These are phyloP conservation scores for Triticum dicoccoides DNA, from an alignment of 176 grass and related monocot species.

Conservation along the genomic window DNA sequence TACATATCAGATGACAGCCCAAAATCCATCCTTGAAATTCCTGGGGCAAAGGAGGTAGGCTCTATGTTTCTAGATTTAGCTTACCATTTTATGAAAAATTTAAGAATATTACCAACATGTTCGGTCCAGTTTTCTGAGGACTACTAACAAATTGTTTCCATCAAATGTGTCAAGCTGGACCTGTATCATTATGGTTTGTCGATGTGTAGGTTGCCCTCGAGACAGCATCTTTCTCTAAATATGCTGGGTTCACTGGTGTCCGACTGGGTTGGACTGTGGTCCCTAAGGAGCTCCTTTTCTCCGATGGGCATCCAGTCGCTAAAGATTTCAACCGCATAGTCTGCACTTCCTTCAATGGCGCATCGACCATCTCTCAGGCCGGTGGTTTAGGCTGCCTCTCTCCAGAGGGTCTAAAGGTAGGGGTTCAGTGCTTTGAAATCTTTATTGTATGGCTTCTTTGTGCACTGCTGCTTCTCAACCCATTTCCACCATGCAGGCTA, in stretches of 20 bases:
- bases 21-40: slow-evolving; percentile 88
- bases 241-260: slow-evolving; percentile 95
- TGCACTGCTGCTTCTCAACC: neutral
- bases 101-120: neutral
- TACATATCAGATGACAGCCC: slow-evolving; percentile 88
- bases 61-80: neutral
- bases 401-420: slow-evolving; percentile 73
- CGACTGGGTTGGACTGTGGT: slow-evolving; percentile 93
- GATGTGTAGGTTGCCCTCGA: slow-evolving; percentile 81
- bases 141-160: neutral
- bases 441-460: neutral
- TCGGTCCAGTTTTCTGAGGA: neutral
- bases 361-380: slow-evolving; percentile 84
- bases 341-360: slow-evolving; percentile 86
- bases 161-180: neutral
- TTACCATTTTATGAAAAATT: neutral
- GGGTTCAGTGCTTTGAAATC: slow-evolving; percentile 17
- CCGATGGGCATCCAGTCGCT: slow-evolving; percentile 86
- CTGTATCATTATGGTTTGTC: slow-evolving; percentile 13
- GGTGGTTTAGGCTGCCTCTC: slow-evolving; percentile 84
- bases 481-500: slow-evolving; percentile 30
- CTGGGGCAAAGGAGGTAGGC: slow-evolving; percentile 86
- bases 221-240: slow-evolving; percentile 94
- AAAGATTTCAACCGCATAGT: slow-evolving; percentile 96
- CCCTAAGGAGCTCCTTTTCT: slow-evolving; percentile 86